Evolutionary conservation across 2,329 filamentous ascomycete genomes (phyloP).

Genomic region (Curvularia eragrostidis): DNA sequence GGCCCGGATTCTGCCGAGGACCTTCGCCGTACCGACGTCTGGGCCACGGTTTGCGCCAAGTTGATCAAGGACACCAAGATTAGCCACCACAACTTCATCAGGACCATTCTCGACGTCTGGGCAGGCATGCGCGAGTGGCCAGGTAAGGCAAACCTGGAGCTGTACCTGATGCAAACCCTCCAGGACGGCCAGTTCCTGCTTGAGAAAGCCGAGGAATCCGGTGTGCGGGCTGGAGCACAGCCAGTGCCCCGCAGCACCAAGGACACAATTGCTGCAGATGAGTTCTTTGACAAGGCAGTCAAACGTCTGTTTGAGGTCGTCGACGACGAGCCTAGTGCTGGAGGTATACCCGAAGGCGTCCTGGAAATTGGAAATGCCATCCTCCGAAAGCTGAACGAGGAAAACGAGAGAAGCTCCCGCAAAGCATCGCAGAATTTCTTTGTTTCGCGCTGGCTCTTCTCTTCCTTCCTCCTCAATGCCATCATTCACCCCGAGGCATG

Average conservation of each 20-base stretch:
- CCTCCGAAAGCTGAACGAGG: slow-evolving; percentile 73
- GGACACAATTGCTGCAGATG: slow-evolving; percentile 80
- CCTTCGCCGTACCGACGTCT: slow-evolving; percentile 78
- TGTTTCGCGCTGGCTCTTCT: slow-evolving; percentile 90
- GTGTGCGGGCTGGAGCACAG: slow-evolving; percentile 70
- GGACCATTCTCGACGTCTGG: slow-evolving; percentile 87
- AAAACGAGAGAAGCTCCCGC: slow-evolving; percentile 66
- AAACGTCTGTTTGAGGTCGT: slow-evolving; percentile 83
- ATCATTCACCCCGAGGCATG: slow-evolving; percentile 86
- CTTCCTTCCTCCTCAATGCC: slow-evolving; percentile 81
- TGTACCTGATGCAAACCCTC: slow-evolving; percentile 92
- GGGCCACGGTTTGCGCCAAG: slow-evolving; percentile 85
- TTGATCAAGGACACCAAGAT: slow-evolving; percentile 79
- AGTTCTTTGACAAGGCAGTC: slow-evolving; percentile 86
- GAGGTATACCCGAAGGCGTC: slow-evolving; percentile 84
- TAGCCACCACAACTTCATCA: slow-evolving; percentile 77
- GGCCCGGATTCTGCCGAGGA: slow-evolving; percentile 84
- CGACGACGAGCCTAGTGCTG: slow-evolving; percentile 77
- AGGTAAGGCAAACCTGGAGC: slow-evolving; percentile 86
- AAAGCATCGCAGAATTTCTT: slow-evolving; percentile 78
- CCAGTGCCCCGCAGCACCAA: slow-evolving; percentile 76
- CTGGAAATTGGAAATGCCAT: slow-evolving; percentile 86
- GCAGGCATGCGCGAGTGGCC: slow-evolving; percentile 87
- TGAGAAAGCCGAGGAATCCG: slow-evolving; percentile 81
- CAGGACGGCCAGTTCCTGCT: slow-evolving; percentile 91